Conservation (phyloP, 2,329 filamentous ascomycete species). For the Xylariaceae sp. region DNA sequence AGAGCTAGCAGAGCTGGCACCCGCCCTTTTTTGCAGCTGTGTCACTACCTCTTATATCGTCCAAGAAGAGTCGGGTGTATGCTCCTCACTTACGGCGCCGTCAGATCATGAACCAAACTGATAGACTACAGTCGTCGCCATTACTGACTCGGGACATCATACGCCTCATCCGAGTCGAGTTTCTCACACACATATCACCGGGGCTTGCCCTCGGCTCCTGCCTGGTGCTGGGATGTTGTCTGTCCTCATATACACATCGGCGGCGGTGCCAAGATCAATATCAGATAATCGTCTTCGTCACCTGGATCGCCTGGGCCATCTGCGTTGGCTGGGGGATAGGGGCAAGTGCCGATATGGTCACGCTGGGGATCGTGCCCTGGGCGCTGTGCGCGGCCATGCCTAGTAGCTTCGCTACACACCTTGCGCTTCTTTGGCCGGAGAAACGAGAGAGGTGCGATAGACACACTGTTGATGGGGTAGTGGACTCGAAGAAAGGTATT, state of each 20-base stretch:
- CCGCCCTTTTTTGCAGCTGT: constrained; percentile 27
- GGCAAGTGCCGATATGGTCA: constrained; percentile 24
- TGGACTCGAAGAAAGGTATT: neutral
- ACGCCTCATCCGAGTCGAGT: constrained; percentile 12
- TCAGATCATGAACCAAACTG: neutral
- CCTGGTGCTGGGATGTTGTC: constrained; percentile 31
- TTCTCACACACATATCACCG: constrained; percentile 17
- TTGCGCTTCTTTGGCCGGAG: constrained; percentile 4
- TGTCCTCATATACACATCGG: constrained; percentile 32
- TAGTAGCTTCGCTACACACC: constrained; percentile 29
- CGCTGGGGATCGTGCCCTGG: constrained; percentile 31
- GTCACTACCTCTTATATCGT: constrained; percentile 28
- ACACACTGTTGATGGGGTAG: neutral
- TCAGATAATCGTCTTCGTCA: constrained; percentile 27
- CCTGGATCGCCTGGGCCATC: constrained; percentile 26
- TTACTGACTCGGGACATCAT: constrained; percentile 3
- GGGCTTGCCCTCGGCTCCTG: constrained; percentile 30
- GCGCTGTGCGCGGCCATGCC: constrained; percentile 31
- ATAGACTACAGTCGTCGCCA: constrained; percentile 3
- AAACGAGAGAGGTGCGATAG: neutral
- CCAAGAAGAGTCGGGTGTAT: constrained; percentile 16
- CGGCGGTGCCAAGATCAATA: constrained; percentile 28
- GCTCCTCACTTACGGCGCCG: neutral
- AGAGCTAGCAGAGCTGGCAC: constrained; percentile 28
- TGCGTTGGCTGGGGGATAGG: constrained; percentile 25